Percentiles rank a stretch among this genome's conserved stretches.
Evolutionary conservation across 306 rosid genomes (phyloP).

Genomic region (Argentina anserina): DNA sequence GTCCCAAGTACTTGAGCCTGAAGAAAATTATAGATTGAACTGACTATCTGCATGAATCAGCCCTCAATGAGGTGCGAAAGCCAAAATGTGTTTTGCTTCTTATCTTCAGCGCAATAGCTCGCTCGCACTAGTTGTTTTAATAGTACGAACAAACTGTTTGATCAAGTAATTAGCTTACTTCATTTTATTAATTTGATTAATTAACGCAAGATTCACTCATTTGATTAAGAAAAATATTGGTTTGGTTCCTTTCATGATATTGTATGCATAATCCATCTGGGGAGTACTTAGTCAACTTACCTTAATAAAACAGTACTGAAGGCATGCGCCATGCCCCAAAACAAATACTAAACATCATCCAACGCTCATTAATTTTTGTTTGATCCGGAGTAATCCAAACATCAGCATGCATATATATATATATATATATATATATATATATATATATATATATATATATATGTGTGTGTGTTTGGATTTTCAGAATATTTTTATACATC

Average conservation of each 20-base stretch:
- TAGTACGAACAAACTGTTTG: neutral
- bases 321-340: slow-evolving; percentile 2
- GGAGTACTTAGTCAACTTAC: neutral
- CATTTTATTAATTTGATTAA: neutral
- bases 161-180: neutral
- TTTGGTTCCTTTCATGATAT: neutral
- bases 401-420: too few relatives aligned
- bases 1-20: neutral
- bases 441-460: too few relatives aligned
- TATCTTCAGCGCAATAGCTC: neutral
- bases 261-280: neutral
- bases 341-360: neutral
- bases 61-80: neutral
- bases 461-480: too few relatives aligned
- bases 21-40: neutral
- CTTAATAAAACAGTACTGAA: neutral
- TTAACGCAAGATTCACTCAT: neutral
- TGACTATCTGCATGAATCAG: neutral
- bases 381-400: too few relatives aligned
- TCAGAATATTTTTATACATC: too few relatives aligned
- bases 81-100: neutral
- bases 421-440: too few relatives aligned
- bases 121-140: neutral
- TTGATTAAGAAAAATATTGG: neutral
- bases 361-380: neutral